Percentiles rank a stretch among this genome's conserved stretches.
Evolutionary conservation across 805 yeast species (phyloP).

Genomic region (Ascoidea asiatica): DNA sequence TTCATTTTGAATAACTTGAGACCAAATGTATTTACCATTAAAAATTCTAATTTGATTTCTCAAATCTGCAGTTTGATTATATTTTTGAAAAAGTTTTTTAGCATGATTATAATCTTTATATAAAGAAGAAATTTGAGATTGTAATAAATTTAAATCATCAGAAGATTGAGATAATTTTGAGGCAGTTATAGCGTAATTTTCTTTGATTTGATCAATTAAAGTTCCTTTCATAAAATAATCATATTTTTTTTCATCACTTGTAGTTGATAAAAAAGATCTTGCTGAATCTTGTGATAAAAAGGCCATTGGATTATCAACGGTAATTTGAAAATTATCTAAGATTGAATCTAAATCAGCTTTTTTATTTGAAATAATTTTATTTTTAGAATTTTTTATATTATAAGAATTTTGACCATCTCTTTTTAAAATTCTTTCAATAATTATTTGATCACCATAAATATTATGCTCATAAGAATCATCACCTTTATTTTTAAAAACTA

Average conservation of each 20-base stretch:
- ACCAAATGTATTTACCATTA: slow-evolving; percentile 37
- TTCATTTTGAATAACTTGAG: slow-evolving; percentile 22
- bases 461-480: slow-evolving; percentile 51
- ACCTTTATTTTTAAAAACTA: slow-evolving; percentile 53
- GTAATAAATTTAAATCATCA: slow-evolving; percentile 24
- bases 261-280: slow-evolving; percentile 69
- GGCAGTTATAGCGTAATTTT: slow-evolving; percentile 32
- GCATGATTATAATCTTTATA: slow-evolving; percentile 30
- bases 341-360: slow-evolving; percentile 56
- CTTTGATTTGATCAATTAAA: slow-evolving; percentile 49
- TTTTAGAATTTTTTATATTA: slow-evolving; percentile 35
- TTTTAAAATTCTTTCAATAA: slow-evolving; percentile 53
- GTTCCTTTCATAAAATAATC: slow-evolving; percentile 73
- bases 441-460: slow-evolving; percentile 54
- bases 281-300: slow-evolving; percentile 92
- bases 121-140: slow-evolving; percentile 23
- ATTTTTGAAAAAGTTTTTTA: slow-evolving; percentile 22
- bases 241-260: slow-evolving; percentile 62
- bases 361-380: slow-evolving; percentile 42
- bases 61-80: slow-evolving; percentile 27
- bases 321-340: slow-evolving; percentile 56
- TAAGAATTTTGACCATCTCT: slow-evolving; percentile 40
- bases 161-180: slow-evolving; percentile 22
- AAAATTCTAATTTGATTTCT: slow-evolving; percentile 23
- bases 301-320: slow-evolving; percentile 83